phyloP scores from a whole-genome alignment of 2,329 filamentous ascomycete species.

The Rhexocercosporidium sp. region DNA sequence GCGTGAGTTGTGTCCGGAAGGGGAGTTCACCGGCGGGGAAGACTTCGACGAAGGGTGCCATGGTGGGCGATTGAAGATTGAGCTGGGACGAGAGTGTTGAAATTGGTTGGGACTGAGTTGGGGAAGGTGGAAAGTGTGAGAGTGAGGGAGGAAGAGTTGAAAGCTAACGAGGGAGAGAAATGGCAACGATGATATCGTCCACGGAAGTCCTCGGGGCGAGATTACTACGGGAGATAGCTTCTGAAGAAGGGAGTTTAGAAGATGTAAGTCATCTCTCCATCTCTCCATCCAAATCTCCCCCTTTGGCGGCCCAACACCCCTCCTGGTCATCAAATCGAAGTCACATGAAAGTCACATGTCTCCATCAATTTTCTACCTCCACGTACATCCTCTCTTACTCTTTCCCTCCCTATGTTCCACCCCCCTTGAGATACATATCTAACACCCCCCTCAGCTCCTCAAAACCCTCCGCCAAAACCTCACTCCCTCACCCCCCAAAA shows the following conservation, averaged over 20 bases:
- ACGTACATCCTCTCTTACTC: too few relatives aligned
- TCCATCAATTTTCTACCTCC: neutral
- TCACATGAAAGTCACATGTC: conserved; percentile 19
- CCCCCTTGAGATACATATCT: neutral
- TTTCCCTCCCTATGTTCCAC: too few relatives aligned
- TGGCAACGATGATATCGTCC: conserved; percentile 24
- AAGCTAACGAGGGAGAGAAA: neutral
- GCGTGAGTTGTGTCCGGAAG: conserved; percentile 53
- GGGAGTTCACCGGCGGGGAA: conserved; percentile 60
- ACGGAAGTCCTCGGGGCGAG: conserved; percentile 49
- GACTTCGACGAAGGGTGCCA: conserved; percentile 63
- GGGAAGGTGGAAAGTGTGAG: neutral
- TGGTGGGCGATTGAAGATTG: conserved; percentile 38
- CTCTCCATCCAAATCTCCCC: neutral
- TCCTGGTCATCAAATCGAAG: conserved; percentile 7
- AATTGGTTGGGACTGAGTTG: neutral
- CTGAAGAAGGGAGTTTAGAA: conserved; percentile 57
- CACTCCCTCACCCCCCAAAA: conserved; percentile 18
- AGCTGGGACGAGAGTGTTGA: neutral
- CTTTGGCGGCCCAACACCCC: neutral
- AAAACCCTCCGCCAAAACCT: conserved; percentile 11
- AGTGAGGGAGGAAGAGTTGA: conserved; percentile 1
- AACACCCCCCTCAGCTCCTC: conserved; percentile 22
- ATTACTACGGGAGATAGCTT: conserved; percentile 60
- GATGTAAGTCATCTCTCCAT: conserved; percentile 52